A percentile compares a stretch with the other conserved stretches of the same genome.
Evolutionary conservation across 2,329 filamentous ascomycete species (phyloP).

Genomic region (Sphaerostilbella broomeana): DNA sequence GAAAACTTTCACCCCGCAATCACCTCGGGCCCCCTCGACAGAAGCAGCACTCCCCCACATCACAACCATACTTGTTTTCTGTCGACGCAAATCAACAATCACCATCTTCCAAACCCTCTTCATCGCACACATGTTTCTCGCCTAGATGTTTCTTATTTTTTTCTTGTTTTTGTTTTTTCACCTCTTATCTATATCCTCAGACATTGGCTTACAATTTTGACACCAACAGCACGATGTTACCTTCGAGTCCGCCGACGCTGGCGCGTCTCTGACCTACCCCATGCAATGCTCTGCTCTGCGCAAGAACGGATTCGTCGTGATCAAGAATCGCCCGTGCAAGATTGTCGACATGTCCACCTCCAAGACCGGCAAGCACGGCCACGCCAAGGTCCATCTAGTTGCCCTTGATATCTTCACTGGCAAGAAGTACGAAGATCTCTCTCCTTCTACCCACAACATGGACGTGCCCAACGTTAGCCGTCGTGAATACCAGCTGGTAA

Average conservation of each 20-base stretch:
- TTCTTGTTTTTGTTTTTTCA: too few relatives aligned
- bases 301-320: constrained; percentile 98
- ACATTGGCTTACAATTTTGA: constrained; percentile 14
- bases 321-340: constrained; percentile 99
- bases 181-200: not conserved
- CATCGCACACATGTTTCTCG: too few relatives aligned
- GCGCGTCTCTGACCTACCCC: constrained; percentile 87
- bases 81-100: not conserved
- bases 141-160: too few relatives aligned
- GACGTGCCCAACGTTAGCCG: constrained; percentile 92
- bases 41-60: constrained; percentile 16
- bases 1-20: constrained; percentile 41
- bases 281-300: constrained; percentile 99
- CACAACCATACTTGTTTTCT: constrained; percentile 9
- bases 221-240: constrained; percentile 53
- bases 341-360: constrained; percentile 99
- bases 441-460: constrained; percentile 96
- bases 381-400: constrained; percentile 99
- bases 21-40: constrained; percentile 31
- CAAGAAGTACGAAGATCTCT: constrained; percentile 99
- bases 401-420: constrained; percentile 98
- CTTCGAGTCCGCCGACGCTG: constrained; percentile 94
- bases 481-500: constrained; percentile 89
- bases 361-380: constrained; percentile 99
- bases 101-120: too few relatives aligned